phyloP scores from a whole-genome alignment of 108 stramenopile genomes.

The Ochromonas danica region DNA sequence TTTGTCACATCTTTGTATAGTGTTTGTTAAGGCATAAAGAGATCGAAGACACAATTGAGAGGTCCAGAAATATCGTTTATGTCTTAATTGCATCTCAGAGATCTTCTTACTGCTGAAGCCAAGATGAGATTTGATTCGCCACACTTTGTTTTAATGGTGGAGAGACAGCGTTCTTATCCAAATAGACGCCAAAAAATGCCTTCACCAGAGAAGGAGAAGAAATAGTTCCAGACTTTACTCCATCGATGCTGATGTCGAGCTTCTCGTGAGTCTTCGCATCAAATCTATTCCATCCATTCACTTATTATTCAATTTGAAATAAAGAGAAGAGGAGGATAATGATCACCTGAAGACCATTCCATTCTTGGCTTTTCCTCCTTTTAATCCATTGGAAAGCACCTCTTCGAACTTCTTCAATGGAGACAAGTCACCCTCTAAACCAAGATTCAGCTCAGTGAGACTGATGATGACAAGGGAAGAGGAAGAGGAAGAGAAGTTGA shows the following conservation, averaged over 20 bases:
- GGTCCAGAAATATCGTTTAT: no score
- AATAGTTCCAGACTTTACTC: not conserved
- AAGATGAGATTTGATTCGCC: no score
- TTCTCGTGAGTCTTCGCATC: not conserved
- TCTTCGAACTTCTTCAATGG: slow-evolving; percentile 44
- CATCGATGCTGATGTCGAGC: not conserved
- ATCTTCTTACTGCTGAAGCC: no score
- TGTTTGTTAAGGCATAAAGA: no score
- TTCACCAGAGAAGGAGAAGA: not conserved
- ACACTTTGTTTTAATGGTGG: not conserved
- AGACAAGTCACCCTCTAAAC: slow-evolving; percentile 30
- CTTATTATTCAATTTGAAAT: not conserved
- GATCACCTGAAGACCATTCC: slow-evolving; percentile 23
- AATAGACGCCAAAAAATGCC: not conserved
- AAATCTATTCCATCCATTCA: not conserved
- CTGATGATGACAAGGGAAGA: not conserved
- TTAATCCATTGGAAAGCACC: slow-evolving; percentile 21
- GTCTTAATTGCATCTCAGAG: no score
- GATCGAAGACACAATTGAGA: no score
- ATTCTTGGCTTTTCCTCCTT: slow-evolving; percentile 10
- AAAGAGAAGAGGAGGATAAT: not conserved
- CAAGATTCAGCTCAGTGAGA: not conserved
- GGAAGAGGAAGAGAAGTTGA: no score
- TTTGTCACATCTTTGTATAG: no score
- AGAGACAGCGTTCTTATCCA: not conserved